These are phyloP conservation scores for Citrus trifoliata DNA, from an alignment of 345 rosid species.

Conservation along the genomic window DNA sequence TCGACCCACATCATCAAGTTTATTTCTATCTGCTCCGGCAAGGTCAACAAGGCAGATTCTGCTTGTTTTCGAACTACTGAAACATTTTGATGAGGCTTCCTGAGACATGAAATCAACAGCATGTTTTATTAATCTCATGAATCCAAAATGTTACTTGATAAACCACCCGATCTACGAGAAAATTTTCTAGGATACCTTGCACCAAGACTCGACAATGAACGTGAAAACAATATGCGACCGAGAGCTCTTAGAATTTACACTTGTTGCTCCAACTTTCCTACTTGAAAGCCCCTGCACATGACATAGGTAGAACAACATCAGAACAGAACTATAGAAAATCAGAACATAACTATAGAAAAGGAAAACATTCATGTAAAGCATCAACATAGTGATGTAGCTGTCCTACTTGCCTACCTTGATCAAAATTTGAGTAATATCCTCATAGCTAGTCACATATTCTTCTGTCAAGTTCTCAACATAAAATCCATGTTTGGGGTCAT, in stretches of 20 bases:
- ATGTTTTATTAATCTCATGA: not conserved
- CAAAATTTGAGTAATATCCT: constrained; percentile 76
- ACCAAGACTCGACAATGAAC: constrained; percentile 69
- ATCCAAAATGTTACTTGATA: not conserved
- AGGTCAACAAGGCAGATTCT: constrained; percentile 87
- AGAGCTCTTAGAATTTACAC: constrained; percentile 91
- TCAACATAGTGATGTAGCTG: not conserved
- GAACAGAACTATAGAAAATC: not conserved
- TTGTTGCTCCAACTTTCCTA: constrained; percentile 95
- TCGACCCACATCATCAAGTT: constrained; percentile 58
- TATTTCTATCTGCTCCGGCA: constrained; percentile 78
- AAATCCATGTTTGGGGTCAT: constrained; percentile 75
- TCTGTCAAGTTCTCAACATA: constrained; percentile 83
- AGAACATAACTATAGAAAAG: not conserved
- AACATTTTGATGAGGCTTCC: constrained; percentile 76
- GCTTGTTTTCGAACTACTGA: constrained; percentile 88
- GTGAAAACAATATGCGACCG: constrained; percentile 86
- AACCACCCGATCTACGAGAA: not conserved
- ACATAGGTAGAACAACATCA: not conserved
- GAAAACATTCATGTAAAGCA: not conserved
- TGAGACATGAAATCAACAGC: constrained; percentile 26
- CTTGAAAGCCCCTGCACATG: constrained; percentile 77
- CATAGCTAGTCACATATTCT: constrained; percentile 81
- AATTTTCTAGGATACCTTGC: constrained; percentile 49
- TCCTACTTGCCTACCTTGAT: constrained; percentile 61